Base-by-base conservation (phyloP, 2,329 filamentous ascomycete species). In the Exophiala sp. region DNA sequence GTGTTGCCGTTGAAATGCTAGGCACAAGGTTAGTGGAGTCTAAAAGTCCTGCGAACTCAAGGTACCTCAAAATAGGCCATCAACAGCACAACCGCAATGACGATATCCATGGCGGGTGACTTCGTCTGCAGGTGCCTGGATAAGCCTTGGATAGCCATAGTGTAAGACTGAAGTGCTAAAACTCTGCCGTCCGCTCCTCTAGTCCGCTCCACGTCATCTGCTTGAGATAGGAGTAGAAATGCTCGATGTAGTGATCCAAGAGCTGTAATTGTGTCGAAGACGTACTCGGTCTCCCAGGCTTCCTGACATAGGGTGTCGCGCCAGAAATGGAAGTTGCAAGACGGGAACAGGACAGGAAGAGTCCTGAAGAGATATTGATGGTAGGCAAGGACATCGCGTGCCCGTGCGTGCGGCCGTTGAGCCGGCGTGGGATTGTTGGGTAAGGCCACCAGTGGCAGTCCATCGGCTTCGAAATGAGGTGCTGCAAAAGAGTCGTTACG, bases 351-450 rank as follows among this genome's bases (percentile, higher is more conserved):
- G 10, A 57, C 51, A 9, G 50, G 49, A 24, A 61, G 38, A 2
- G 62, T 63, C 18, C 60, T 41, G 50, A 53, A 64, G 3, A 64
- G 32, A 29, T 54, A 63, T 33, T 64, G 62, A 44, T 64, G 58
- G 39, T 58, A 63, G 7, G 52, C 54, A 24, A 64, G 42, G n/a
- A 64, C 40, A 52, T 63, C 56, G 2, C 62, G 62, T 4, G 60
- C 62, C 9, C 58, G 57, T 16, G 58, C 34, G 24, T 64, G 62
- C 32, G 62, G 62, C 38, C 52, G 46, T 42, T 64, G 59, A 20
- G 39, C 43, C 32, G 59, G 45, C n/a, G 24, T 55, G 3, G 62
- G 60, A 39, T 62, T 62, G 21, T 40, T 52, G 12, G 60, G 60
- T 8, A 62, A 32, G 5, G 45, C 60, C 32, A 63, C 45, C 45